Conservation (phyloP, 768 basidiomycete species). For the Boletus insuetus region DNA sequence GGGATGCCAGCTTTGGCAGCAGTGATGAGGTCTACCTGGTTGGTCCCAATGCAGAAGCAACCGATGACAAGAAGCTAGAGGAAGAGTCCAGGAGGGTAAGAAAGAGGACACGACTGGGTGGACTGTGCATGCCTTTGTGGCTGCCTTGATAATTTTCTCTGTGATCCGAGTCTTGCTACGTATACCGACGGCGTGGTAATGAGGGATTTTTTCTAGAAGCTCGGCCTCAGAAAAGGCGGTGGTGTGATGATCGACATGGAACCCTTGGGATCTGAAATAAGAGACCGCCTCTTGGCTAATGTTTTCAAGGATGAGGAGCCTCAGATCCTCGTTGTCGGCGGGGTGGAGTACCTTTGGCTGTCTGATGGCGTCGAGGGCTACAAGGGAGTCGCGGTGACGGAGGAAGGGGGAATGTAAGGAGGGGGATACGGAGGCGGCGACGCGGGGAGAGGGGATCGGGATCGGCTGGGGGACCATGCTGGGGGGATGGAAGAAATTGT, state of each 20-base stretch:
- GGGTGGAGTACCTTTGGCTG: slow-evolving; percentile 76
- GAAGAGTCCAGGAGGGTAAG: background rate
- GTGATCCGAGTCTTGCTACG: slow-evolving; percentile 98
- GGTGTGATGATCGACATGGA: slow-evolving; percentile 85
- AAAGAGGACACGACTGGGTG: background rate
- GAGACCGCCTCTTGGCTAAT: slow-evolving; percentile 89
- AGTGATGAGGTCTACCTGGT: slow-evolving; percentile 88
- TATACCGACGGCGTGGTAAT: slow-evolving; percentile 94
- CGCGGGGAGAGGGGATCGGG: slow-evolving; percentile 36
- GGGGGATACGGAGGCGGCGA: slow-evolving; percentile 56
- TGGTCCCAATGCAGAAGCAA: slow-evolving; percentile 99
- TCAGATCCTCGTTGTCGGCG: slow-evolving; percentile 75
- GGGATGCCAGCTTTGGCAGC: slow-evolving; percentile 89
- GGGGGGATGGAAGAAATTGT: background rate
- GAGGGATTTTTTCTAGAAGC: slow-evolving; percentile 76
- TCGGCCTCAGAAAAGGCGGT: slow-evolving; percentile 92
- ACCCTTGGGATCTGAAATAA: slow-evolving; percentile 78
- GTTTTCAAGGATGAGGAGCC: slow-evolving; percentile 89
- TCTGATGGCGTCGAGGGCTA: slow-evolving; percentile 39
- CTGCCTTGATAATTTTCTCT: slow-evolving; percentile 80
- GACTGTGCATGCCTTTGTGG: slow-evolving; percentile 61
- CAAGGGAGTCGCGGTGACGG: slow-evolving; percentile 34
- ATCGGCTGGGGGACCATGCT: slow-evolving; percentile 49
- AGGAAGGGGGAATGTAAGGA: slow-evolving; percentile 37
- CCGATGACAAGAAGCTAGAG: slow-evolving; percentile 89